Evolutionary conservation across 257 asterid species (phyloP), one percentile per base, ranked within the genome.

Genomic region (Solanum appendiculatum): DNA sequence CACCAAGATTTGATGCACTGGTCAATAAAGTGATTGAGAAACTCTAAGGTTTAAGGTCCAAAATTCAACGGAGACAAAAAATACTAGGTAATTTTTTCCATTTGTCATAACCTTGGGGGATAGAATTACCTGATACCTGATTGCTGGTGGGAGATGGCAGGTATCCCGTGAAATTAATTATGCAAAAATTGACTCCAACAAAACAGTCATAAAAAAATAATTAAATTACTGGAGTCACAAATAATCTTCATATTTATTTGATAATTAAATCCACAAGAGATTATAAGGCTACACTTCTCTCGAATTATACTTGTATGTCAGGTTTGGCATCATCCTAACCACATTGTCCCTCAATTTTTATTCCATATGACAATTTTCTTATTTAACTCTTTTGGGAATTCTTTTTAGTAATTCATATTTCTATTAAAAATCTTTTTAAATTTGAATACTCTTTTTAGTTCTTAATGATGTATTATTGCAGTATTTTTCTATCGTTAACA

Each of bases 31-130:
- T 42, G 15, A 0, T 42, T 42, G 1, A 40, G 3, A 9, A 9
- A 40, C 2, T 8, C 9, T 39, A 11, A 39, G 44, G 10, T 40
- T 40, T 42, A 1, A 39, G 3, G 1, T 40, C 10, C 0, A 40
- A 40, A 40, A 40, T 0, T 40, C 14, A 40, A 1, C 10, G 10
- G 46, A 40, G 46, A 40, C 0, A 42, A 39, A 39, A 42, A 42
- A 42, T 0, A 11, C 5, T 42, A 42, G 48, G 5, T 42, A 15
- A 42, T 48, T 48, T 1, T 48, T 48, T 0, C 5, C 7, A 15
- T 48, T 0, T 48, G 2, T 48, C 7, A 5, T 1, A 46, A 0
- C 18, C 2, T 46, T 46, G 0, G 0, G 11, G 10, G 15, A 10
- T 14, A 11, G 20, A 46, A 1, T 1, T 46, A 46, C 2, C 7